Percentiles rank a stretch among this genome's conserved stretches.
These are phyloP conservation scores for Cyphellophora europaea DNA, from an alignment of 2,329 filamentous ascomycete species.

Conservation along the genomic window DNA sequence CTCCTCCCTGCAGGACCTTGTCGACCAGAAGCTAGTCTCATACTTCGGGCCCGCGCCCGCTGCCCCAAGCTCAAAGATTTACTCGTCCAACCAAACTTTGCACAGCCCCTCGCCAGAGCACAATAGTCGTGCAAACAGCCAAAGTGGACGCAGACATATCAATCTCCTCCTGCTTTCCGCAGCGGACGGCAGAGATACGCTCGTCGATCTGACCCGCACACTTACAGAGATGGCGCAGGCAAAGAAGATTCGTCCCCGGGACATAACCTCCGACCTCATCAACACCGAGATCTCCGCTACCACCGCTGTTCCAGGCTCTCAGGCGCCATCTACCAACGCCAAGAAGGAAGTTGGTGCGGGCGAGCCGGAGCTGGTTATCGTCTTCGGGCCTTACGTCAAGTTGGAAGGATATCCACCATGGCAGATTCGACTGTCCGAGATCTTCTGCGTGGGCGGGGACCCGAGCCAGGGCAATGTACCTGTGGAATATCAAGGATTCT, in stretches of 20 bases:
- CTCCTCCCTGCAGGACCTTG: slow-evolving; percentile 69
- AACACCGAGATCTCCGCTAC: slow-evolving; percentile 73
- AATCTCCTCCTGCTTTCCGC: slow-evolving; percentile 72
- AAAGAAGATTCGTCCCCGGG: slow-evolving; percentile 67
- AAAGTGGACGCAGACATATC: slow-evolving; percentile 26
- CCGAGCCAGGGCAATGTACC: slow-evolving; percentile 18
- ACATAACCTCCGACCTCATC: slow-evolving; percentile 78
- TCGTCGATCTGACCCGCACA: slow-evolving; percentile 92
- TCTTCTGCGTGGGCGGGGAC: slow-evolving; percentile 54
- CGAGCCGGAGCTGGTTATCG: slow-evolving; percentile 75
- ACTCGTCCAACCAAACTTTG: slow-evolving; percentile 59
- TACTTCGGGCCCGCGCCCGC: slow-evolving; percentile 67
- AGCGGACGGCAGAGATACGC: slow-evolving; percentile 82
- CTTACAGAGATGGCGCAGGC: slow-evolving; percentile 90
- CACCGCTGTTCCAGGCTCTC: slow-evolving; percentile 13
- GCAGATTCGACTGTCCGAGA: slow-evolving; percentile 91
- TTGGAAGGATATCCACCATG: slow-evolving; percentile 90
- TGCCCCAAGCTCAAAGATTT: slow-evolving; percentile 62
- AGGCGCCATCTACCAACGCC: slow-evolving; percentile 5
- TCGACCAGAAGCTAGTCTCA: slow-evolving; percentile 68
- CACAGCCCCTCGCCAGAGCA: slow-evolving; percentile 21
- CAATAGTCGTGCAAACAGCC: slow-evolving; percentile 15
- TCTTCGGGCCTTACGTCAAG: slow-evolving; percentile 77
- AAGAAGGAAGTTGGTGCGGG: slow-evolving; percentile 12
- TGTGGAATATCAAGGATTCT: slow-evolving; percentile 90